These are phyloP conservation scores for Sclerotinia trifoliorum DNA, from an alignment of 2,329 filamentous ascomycete species.

Conservation along the genomic window DNA sequence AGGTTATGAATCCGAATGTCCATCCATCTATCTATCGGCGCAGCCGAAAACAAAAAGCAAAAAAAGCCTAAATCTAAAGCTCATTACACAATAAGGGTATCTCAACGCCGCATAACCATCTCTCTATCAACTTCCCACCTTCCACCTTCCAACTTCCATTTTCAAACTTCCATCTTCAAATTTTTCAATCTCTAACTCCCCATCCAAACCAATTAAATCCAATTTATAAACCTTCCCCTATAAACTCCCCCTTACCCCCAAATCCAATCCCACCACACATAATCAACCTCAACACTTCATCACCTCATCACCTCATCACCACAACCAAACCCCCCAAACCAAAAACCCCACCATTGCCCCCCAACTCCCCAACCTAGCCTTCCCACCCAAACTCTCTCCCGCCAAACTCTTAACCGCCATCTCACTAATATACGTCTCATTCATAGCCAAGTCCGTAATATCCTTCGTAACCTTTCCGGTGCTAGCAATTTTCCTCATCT, in stretches of 20 bases:
- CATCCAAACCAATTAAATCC: background rate
- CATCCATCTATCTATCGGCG: background rate
- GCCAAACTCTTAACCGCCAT: slow-evolving; percentile 25
- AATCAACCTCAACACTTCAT: no score
- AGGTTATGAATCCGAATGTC: background rate
- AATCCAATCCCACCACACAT: background rate
- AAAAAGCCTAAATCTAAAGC: no score
- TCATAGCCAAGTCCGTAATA: slow-evolving; percentile 40
- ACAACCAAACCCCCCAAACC: slow-evolving; percentile 35
- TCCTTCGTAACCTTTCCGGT: slow-evolving; percentile 44
- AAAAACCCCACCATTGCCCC: slow-evolving; percentile 36
- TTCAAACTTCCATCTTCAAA: background rate
- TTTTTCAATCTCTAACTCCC: background rate
- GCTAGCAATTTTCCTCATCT: slow-evolving; percentile 50
- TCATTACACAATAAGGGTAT: slow-evolving; percentile 12
- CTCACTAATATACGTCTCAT: slow-evolving; percentile 38
- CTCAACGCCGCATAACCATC: background rate
- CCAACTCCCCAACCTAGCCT: slow-evolving; percentile 28
- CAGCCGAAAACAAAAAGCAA: no score
- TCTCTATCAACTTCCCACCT: background rate
- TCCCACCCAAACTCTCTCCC: slow-evolving; percentile 23
- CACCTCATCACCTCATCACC: slow-evolving; percentile 11
- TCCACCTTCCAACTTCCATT: background rate
- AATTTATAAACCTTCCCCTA: slow-evolving; percentile 15
- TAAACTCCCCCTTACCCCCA: background rate